Evolutionary conservation across 345 rosid genomes (phyloP), one percentile per base, ranked within the genome.

Genomic region (Firmiana major): DNA sequence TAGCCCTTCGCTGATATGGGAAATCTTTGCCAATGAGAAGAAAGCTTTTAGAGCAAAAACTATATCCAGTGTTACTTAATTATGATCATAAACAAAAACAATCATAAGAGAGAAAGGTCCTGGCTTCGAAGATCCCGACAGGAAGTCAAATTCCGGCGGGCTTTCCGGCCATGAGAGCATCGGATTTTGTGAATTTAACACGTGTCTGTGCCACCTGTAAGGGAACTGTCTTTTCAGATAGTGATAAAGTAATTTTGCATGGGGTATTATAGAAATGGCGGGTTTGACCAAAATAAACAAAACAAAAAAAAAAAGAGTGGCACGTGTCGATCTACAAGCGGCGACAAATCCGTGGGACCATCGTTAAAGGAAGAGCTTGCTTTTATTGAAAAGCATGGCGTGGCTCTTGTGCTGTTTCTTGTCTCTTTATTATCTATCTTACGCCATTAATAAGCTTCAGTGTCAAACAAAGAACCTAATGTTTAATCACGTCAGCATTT

Each of bases 161-260:
- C 26, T 24, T 77, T 26, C 85, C 81, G 87, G 79, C 79, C 0
- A 72, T 0, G 6, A 7, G 6, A 40, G 21, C 6, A 42, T 67
- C 83, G 78, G 83, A 63, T 68, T n/a, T 53, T 5, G 15, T 42
- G 58, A 45, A 46, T 26, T 3, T 1, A 62, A 71, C 87, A 82
- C 80, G 81, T 82, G 87, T 79, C 62, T 62, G 9, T 42, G 82
- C 79, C 85, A 85, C 85, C 84, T 81, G 87, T 83, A 16, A 48
- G 24, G 75, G 1, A 75, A 74, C 70, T 51, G 71, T 80, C 85
- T 59, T 79, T 79, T 83, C 80, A 71, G 21, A 76, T 38, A 42
- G 38, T 10, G 81, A 71, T 77, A 81, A 81, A 81, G 82, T 71
- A 75, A 65, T 40, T 83, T 80, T 81, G 84, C 88, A 83, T 83